These are phyloP conservation scores for Teratosphaeria gauchensis DNA, from an alignment of 2,329 filamentous ascomycete genomes.

Conservation along the genomic window DNA sequence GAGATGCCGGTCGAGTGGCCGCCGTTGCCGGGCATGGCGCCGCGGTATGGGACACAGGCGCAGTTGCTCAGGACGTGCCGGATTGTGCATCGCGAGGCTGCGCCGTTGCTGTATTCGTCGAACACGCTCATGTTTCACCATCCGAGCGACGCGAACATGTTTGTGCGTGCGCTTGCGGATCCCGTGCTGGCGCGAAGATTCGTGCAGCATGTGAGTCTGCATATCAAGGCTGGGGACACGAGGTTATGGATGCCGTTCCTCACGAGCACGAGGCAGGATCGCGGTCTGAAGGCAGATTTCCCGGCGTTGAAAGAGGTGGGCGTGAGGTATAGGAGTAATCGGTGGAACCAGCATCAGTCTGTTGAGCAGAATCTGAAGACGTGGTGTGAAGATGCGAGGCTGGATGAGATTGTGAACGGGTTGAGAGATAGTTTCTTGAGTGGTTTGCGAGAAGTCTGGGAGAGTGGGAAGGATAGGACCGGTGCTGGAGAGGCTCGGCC, in stretches of 20 bases:
- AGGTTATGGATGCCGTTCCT: slow-evolving; percentile 30
- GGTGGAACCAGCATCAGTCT: slow-evolving; percentile 20
- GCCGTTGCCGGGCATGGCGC: slow-evolving; percentile 1
- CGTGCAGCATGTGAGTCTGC: slow-evolving; percentile 20
- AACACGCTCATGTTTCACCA: slow-evolving; percentile 28
- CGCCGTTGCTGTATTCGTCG: slow-evolving; percentile 25
- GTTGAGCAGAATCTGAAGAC: slow-evolving; percentile 20
- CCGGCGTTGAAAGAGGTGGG: slow-evolving; percentile 21
- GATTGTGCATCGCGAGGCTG: slow-evolving; percentile 24
- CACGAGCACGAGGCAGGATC: slow-evolving; percentile 12
- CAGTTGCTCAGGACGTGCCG: slow-evolving; percentile 23
- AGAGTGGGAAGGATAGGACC: neutral
- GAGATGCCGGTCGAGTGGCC: slow-evolving; percentile 25
- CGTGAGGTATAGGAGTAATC: slow-evolving; percentile 23
- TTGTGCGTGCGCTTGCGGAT: slow-evolving; percentile 23
- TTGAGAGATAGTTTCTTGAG: slow-evolving; percentile 16
- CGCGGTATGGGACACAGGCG: slow-evolving; percentile 17
- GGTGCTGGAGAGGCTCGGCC: neutral
- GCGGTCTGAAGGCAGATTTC: slow-evolving; percentile 26
- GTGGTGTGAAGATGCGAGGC: slow-evolving; percentile 14
- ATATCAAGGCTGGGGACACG: slow-evolving; percentile 25
- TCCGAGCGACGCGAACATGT: slow-evolving; percentile 30
- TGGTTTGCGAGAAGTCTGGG: neutral
- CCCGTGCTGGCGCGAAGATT: slow-evolving; percentile 10
- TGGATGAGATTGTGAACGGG: slow-evolving; percentile 22